Conservation (phyloP, 441 rosid genomes). For the Gossypium davidsonii region DNA sequence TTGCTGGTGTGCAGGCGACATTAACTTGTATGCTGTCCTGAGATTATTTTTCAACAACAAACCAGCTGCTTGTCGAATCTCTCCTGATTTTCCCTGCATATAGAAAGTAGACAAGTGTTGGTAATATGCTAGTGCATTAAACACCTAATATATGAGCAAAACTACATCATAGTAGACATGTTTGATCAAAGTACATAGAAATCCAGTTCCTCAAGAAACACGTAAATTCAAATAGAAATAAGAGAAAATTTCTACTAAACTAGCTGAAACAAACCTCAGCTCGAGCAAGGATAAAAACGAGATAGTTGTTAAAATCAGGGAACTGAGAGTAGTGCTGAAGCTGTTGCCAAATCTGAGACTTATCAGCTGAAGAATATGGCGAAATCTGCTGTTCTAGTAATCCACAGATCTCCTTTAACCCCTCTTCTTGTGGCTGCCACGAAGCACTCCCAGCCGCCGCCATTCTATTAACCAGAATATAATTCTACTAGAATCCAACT, state of each 20-base stretch:
- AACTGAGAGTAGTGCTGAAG: slow-evolving; percentile 85
- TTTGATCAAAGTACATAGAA: neutral
- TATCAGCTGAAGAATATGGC: slow-evolving; percentile 72
- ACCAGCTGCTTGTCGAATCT: slow-evolving; percentile 98
- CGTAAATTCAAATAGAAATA: neutral
- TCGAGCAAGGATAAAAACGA: slow-evolving; percentile 79
- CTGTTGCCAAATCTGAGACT: slow-evolving; percentile 95
- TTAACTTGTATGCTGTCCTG: slow-evolving; percentile 55
- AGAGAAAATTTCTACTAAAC: neutral
- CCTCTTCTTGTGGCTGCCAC: slow-evolving; percentile 90
- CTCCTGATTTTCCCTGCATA: slow-evolving; percentile 75
- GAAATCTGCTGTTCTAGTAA: slow-evolving; percentile 88
- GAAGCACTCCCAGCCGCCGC: slow-evolving; percentile 32
- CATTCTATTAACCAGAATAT: neutral
- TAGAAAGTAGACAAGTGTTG: neutral
- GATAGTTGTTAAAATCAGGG: slow-evolving; percentile 97
- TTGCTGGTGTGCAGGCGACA: slow-evolving; percentile 59
- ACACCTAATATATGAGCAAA: neutral
- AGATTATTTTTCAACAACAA: slow-evolving; percentile 88
- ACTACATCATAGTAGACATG: neutral
- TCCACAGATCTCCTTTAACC: slow-evolving; percentile 74
- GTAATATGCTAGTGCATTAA: neutral
- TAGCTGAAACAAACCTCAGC: slow-evolving; percentile 52
- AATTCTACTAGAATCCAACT: neutral
- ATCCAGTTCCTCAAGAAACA: slow-evolving; percentile 8